Base-by-base conservation (phyloP, 2,329 filamentous ascomycete species). In the Aspergillus transmontanensis region DNA sequence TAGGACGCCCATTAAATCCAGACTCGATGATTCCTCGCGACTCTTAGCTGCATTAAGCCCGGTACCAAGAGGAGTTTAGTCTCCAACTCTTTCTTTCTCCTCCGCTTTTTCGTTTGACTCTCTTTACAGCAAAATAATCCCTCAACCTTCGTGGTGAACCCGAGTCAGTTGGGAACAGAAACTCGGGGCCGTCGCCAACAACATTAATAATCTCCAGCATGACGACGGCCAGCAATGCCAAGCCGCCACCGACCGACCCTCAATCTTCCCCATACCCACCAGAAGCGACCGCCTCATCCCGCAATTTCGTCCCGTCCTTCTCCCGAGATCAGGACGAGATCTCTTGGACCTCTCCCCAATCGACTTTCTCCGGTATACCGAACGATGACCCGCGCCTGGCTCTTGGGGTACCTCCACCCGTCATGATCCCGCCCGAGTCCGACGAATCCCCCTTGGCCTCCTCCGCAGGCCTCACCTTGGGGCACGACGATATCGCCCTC, bases 381-480 rank as follows among this genome's bases (percentile, higher is more conserved):
- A 76, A 78, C 65, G 67, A 78, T 78, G 76, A 73, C 68, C 72
- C 70, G 61, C 63, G 66, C 61, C 62, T 72, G 66, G 69, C 63
- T 69, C 65, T 67, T 73, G 71, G 73, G 72, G 75, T 76, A 76
- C 66, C 74, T 67, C 71, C 71, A 70, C 74, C 76, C 75, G 69
- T 75, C 73, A 76, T 78, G 75, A 78, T 73, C 65, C 72, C 72
- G 69, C 69, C 72, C 68, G 73, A 76, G 59, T 73, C 73, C 67
- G 72, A 72, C 64, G 71, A 73, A 43, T 73, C 71, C 63, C 71
- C 72, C 59, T 62, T 72, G 67, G 72, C 68, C 57, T 65, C 69
- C 70, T 69, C 71, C 62, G 67, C 64, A 57, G 63, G 69, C 64
- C 67, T 71, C 54, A 61, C 61, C 41, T 62, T 72, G 45, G 64